Percentiles rank a stretch among this genome's conserved stretches.
phyloP scores from a whole-genome alignment of 495 filamentous ascomycete species.

The Monascus purpureus region DNA sequence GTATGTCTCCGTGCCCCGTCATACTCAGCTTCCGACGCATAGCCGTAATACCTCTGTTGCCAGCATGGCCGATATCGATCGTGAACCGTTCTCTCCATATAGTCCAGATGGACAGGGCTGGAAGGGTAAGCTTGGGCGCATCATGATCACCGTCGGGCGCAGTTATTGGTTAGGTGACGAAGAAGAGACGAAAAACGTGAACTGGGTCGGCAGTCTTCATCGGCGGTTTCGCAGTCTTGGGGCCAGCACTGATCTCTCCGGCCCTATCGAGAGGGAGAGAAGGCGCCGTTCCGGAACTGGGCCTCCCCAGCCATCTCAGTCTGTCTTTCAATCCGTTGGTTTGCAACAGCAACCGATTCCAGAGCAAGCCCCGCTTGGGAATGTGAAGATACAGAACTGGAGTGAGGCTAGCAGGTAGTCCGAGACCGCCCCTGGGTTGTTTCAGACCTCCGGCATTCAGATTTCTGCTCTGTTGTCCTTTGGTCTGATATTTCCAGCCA shows the following conservation, averaged over 20 bases:
- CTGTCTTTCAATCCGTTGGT: conserved; percentile 20
- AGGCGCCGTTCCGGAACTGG: conserved; percentile 55
- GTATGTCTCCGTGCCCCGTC: conserved; percentile 31
- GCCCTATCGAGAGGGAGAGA: conserved; percentile 50
- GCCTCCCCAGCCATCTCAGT: conserved; percentile 36
- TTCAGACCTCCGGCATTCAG: no score
- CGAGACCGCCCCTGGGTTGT: no score
- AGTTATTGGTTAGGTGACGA: conserved; percentile 63
- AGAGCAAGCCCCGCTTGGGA: conserved; percentile 20
- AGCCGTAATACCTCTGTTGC: conserved; percentile 32
- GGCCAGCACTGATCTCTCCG: conserved; percentile 26
- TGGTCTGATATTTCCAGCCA: no score
- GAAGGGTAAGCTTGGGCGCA: conserved; percentile 57
- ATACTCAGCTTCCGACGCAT: conserved; percentile 30
- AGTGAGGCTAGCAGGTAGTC: conserved; percentile 20
- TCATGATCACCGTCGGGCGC: conserved; percentile 54
- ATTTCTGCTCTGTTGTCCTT: no score
- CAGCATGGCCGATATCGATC: conserved; percentile 34
- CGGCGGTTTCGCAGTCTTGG: conserved; percentile 38
- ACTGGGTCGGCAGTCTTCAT: conserved; percentile 45
- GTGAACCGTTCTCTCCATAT: conserved; percentile 57
- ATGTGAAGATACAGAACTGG: conserved; percentile 31
- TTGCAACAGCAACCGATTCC: conserved; percentile 21
- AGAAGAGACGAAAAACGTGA: conserved; percentile 31
- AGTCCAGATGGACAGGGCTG: conserved; percentile 60